phyloP scores from a whole-genome alignment of 805 yeast species.

The Metschnikowia proteae region DNA sequence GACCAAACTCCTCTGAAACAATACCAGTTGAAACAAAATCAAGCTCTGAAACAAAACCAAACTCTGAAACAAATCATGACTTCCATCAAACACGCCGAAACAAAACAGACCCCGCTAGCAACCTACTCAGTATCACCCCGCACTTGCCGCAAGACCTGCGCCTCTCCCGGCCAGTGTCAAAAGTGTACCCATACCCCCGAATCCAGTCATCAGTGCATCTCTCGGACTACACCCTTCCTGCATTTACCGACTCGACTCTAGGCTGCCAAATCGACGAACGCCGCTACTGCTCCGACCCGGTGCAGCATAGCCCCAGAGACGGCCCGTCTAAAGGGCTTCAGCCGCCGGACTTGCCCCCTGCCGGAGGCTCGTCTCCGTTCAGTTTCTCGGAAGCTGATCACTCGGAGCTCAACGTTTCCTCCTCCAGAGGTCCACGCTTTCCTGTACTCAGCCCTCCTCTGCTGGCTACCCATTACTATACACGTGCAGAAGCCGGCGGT shows the following conservation, averaged over 20 bases:
- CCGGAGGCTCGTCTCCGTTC: conserved; percentile 11
- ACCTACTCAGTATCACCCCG: background rate
- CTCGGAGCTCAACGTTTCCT: conserved; percentile 21
- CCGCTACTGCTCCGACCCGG: conserved; percentile 2
- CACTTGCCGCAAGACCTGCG: conserved; percentile 8
- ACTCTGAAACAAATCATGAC: too few relatives aligned
- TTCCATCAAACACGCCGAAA: too few relatives aligned
- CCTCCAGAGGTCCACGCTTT: conserved; percentile 3
- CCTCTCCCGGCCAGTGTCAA: background rate
- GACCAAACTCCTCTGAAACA: too few relatives aligned
- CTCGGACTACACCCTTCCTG: conserved; percentile 2
- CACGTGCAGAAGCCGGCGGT: too few relatives aligned
- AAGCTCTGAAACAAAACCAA: too few relatives aligned
- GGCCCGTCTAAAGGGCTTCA: too few relatives aligned
- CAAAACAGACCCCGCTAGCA: background rate
- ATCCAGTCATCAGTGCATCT: conserved; percentile 2
- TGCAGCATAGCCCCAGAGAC: too few relatives aligned
- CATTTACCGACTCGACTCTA: background rate
- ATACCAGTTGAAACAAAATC: too few relatives aligned
- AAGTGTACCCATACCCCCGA: conserved; percentile 2
- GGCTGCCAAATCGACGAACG: background rate
- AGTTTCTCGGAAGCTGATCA: conserved; percentile 28
- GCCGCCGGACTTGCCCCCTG: too few relatives aligned
- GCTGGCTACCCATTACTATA: too few relatives aligned
- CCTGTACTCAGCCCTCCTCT: background rate